Percentiles rank a stretch among this genome's conserved stretches.
Evolutionary conservation across 306 rosid species (phyloP).

Genomic region (Cicer arietinum): DNA sequence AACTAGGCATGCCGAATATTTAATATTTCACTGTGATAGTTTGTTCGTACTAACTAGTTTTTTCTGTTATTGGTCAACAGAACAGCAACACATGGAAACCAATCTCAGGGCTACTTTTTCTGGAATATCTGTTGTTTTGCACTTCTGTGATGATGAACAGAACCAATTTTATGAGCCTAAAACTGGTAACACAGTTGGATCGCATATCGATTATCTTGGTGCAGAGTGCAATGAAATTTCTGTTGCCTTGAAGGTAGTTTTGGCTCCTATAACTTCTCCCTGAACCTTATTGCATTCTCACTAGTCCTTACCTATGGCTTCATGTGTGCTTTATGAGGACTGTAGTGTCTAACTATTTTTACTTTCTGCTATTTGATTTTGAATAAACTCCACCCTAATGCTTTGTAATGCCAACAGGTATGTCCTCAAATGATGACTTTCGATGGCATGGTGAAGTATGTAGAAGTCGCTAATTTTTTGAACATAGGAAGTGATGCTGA

Average conservation of each 20-base stretch:
- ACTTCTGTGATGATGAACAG: slow-evolving; percentile 66
- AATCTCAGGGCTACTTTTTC: slow-evolving; percentile 77
- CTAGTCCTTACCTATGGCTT: slow-evolving; percentile 27
- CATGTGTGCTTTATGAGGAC: slow-evolving; percentile 39
- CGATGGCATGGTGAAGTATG: slow-evolving; percentile 62
- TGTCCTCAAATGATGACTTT: slow-evolving; percentile 64
- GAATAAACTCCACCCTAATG: slow-evolving; percentile 44
- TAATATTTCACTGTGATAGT: slow-evolving; percentile 32
- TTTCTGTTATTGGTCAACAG: slow-evolving; percentile 55
- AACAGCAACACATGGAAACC: slow-evolving; percentile 86
- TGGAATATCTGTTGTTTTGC: slow-evolving; percentile 77
- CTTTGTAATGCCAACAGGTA: slow-evolving; percentile 61
- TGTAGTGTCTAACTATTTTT: slow-evolving; percentile 32
- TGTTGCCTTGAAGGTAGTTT: slow-evolving; percentile 70
- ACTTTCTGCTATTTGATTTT: slow-evolving; percentile 40
- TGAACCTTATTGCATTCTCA: slow-evolving; percentile 3
- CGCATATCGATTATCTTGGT: slow-evolving; percentile 61
- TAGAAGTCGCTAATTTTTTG: slow-evolving; percentile 67
- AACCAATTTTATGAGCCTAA: slow-evolving; percentile 41
- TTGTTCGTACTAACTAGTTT: slow-evolving; percentile 38
- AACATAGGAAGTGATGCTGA: slow-evolving; percentile 52
- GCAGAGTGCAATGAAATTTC: slow-evolving; percentile 68
- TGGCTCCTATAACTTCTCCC: slow-evolving; percentile 33
- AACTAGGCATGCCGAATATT: slow-evolving; percentile 20
- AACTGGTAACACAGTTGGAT: slow-evolving; percentile 44